A percentile compares a stretch with the other conserved stretches of the same genome.
Evolutionary conservation across 2,329 filamentous ascomycete species (phyloP).

Genomic region (Monilinia polystroma): DNA sequence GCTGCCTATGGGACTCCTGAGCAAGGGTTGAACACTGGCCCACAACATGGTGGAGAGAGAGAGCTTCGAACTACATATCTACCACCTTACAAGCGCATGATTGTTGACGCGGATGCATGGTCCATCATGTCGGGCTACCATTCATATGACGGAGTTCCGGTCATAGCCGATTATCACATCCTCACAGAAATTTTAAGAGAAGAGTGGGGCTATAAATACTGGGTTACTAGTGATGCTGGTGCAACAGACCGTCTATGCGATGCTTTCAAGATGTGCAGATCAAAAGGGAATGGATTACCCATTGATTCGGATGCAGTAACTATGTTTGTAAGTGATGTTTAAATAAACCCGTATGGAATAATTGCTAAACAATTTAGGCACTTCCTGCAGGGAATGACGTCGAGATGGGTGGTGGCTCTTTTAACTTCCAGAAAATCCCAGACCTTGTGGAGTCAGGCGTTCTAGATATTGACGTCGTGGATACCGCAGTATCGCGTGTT

Average conservation of each 20-base stretch:
- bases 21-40: conserved; percentile 67
- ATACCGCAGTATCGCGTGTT: conserved; percentile 64
- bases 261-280: conserved; percentile 62
- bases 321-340: conserved; percentile 46
- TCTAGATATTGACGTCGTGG: conserved; percentile 58
- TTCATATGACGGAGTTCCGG: conserved; percentile 70
- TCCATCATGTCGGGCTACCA: conserved; percentile 75
- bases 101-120: conserved; percentile 66
- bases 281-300: conserved; percentile 43
- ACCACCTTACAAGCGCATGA: conserved; percentile 65
- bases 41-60: conserved; percentile 53
- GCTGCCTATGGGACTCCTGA: conserved; percentile 67
- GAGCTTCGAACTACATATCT: conserved; percentile 57
- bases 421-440: conserved; percentile 67
- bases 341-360: too few species aligned
- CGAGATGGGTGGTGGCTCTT: conserved; percentile 76
- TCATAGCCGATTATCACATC: conserved; percentile 63
- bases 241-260: conserved; percentile 67
- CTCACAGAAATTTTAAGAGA: conserved; percentile 67
- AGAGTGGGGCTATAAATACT: conserved; percentile 74
- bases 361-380: conserved; percentile 41
- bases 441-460: conserved; percentile 61
- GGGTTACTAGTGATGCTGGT: conserved; percentile 63
- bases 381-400: conserved; percentile 69
- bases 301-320: conserved; percentile 67